Evolutionary conservation across 495 filamentous ascomycete genomes (phyloP).

Genomic region (Coniosporium apollinis): DNA sequence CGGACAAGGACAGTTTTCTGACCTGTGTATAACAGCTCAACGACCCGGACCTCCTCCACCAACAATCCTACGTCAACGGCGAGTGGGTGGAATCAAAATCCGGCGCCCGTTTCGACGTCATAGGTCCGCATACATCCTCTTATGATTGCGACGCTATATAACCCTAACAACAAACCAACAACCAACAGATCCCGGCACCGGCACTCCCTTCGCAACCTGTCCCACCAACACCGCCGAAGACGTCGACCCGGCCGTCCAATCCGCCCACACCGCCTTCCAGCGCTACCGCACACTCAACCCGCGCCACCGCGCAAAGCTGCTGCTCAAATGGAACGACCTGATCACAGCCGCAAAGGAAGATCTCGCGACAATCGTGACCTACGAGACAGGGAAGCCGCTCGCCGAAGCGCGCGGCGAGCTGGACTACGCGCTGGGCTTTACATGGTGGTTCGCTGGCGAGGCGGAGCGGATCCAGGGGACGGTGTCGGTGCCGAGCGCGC

Average conservation of each 20-base stretch:
- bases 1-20: neutral
- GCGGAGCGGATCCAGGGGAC: conserved; percentile 52
- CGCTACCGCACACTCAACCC: conserved; percentile 44
- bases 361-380: conserved; percentile 29
- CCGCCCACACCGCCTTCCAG: conserved; percentile 43
- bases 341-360: conserved; percentile 27
- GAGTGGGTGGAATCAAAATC: conserved; percentile 46
- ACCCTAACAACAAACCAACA: neutral
- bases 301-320: conserved; percentile 40
- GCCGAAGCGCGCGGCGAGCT: conserved; percentile 30
- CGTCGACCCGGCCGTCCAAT: conserved; percentile 40
- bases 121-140: conserved; percentile 27
- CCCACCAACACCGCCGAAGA: conserved; percentile 43
- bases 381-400: conserved; percentile 34
- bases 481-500: conserved; percentile 35
- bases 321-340: conserved; percentile 33
- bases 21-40: conserved; percentile 28
- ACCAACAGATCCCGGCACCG: conserved; percentile 42
- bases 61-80: conserved; percentile 41
- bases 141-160: neutral
- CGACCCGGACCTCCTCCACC: conserved; percentile 39
- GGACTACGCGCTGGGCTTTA: conserved; percentile 30
- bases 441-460: conserved; percentile 40
- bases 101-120: conserved; percentile 47
- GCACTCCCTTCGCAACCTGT: conserved; percentile 45